Conservation (phyloP, 768 basidiomycete species). For the Psilocybe subaeruginosa region DNA sequence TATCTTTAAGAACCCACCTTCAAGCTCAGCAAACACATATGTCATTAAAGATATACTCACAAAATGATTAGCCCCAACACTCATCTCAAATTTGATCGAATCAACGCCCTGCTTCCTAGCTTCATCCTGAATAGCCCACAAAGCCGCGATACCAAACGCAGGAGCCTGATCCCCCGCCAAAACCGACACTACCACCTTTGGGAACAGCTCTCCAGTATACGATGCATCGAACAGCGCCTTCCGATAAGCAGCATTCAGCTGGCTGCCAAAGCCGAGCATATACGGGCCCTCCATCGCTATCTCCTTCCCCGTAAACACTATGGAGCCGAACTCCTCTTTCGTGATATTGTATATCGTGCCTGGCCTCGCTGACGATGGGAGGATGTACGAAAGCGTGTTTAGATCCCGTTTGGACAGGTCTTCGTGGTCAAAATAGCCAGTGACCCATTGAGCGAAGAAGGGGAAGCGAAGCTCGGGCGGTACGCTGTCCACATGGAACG, state of each 20-base stretch:
- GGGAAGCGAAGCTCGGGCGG: neutral
- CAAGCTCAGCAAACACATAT: neutral
- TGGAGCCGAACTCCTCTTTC: neutral
- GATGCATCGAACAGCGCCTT: neutral
- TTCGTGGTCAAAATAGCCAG: neutral
- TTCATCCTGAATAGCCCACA: slow-evolving; percentile 1
- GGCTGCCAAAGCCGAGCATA: neutral
- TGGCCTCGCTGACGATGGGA: neutral
- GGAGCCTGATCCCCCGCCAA: neutral
- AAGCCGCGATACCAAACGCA: neutral
- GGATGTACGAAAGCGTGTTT: neutral
- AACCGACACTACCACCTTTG: neutral
- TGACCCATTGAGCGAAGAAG: slow-evolving; percentile 1
- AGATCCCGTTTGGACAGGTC: neutral
- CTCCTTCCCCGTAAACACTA: neutral
- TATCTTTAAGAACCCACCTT: neutral
- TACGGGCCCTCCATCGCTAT: neutral
- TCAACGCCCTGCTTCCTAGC: neutral
- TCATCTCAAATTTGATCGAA: neutral
- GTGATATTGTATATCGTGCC: neutral
- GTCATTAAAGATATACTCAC: neutral
- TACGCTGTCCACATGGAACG: neutral
- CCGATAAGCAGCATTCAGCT: neutral
- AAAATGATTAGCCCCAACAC: slow-evolving; percentile 2
- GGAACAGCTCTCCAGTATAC: neutral